phyloP scores from a whole-genome alignment of 805 yeast species.

The Saccharomycopsis fermentans region DNA sequence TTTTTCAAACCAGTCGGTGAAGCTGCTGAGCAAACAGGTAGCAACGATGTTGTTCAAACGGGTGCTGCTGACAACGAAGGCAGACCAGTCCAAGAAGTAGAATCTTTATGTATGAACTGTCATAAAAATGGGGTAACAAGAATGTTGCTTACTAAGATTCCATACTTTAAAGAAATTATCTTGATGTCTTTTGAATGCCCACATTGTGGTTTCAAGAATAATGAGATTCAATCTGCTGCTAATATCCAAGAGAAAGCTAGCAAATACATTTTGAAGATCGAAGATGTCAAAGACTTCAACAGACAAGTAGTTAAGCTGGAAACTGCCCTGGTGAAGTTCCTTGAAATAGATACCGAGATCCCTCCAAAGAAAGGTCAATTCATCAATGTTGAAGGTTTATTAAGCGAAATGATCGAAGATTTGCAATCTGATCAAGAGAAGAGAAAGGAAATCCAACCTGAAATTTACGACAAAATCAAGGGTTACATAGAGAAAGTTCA shows the following conservation, averaged over 20 bases:
- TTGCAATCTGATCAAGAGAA: slow-evolving; percentile 70
- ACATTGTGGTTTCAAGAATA: slow-evolving; percentile 84
- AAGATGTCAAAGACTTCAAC: slow-evolving; percentile 60
- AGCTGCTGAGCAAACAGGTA: slow-evolving; percentile 33
- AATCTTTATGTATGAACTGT: slow-evolving; percentile 95
- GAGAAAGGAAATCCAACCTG: slow-evolving; percentile 68
- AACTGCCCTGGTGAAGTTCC: slow-evolving; percentile 66
- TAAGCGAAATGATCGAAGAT: slow-evolving; percentile 76
- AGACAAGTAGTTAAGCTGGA: slow-evolving; percentile 91
- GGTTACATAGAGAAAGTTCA: slow-evolving; percentile 52
- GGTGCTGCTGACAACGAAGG: slow-evolving; percentile 82
- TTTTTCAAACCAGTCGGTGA: slow-evolving; percentile 53
- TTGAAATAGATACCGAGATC: slow-evolving; percentile 83
- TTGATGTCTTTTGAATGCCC: slow-evolving; percentile 94
- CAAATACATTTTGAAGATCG: slow-evolving; percentile 59
- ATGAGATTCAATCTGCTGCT: slow-evolving; percentile 94
- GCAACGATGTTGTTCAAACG: slow-evolving; percentile 43
- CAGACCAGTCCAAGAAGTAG: slow-evolving; percentile 91
- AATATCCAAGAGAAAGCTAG: slow-evolving; percentile 84
- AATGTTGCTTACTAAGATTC: slow-evolving; percentile 77
- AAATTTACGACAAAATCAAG: slow-evolving; percentile 62
- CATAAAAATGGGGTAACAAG: slow-evolving; percentile 77
- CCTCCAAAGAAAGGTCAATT: slow-evolving; percentile 93
- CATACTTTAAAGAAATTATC: slow-evolving; percentile 82
- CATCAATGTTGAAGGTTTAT: slow-evolving; percentile 84